phyloP scores from a whole-genome alignment of 1,284 basidiomycete species.

The Tausonia pullulans region DNA sequence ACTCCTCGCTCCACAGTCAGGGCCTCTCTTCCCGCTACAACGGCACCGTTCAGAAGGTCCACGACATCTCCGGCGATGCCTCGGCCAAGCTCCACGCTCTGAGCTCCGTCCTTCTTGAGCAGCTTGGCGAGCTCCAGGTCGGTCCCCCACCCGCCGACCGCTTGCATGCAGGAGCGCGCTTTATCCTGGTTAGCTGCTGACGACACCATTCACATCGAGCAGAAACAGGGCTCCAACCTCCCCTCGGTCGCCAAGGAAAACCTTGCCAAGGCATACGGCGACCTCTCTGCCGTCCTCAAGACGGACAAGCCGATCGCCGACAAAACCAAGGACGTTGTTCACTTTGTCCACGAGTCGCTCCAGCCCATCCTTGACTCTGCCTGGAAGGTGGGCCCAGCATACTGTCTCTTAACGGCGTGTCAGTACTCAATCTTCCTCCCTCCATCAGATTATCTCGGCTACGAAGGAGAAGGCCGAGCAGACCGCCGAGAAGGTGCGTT shows the following conservation, averaged over 20 bases:
- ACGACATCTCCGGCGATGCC: slow-evolving; percentile 12
- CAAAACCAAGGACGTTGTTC: slow-evolving; percentile 1
- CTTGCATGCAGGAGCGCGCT: no score
- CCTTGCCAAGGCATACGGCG: slow-evolving; percentile 7
- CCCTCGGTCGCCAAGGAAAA: slow-evolving; percentile 5
- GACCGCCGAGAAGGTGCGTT: neutral
- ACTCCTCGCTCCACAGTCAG: neutral
- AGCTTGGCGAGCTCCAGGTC: slow-evolving; percentile 7
- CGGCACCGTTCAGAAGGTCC: neutral
- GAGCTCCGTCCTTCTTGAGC: slow-evolving; percentile 3
- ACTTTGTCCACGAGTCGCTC: slow-evolving; percentile 6
- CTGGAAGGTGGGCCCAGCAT: neutral
- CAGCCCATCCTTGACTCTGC: slow-evolving; percentile 12
- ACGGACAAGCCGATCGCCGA: slow-evolving; percentile 7
- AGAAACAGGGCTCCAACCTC: slow-evolving; percentile 8
- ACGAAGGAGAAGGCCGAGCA: slow-evolving; percentile 11
- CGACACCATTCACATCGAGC: neutral
- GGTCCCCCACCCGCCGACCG: neutral
- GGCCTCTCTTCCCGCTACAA: slow-evolving; percentile 9
- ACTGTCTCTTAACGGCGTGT: no score
- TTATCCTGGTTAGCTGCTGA: no score
- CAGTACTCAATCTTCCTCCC: no score
- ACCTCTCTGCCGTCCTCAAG: slow-evolving; percentile 2
- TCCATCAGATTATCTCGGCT: neutral
- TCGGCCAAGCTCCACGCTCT: slow-evolving; percentile 13